These are phyloP conservation scores for Fusarium burgessii DNA, from an alignment of 2,329 filamentous ascomycete genomes.

Conservation along the genomic window DNA sequence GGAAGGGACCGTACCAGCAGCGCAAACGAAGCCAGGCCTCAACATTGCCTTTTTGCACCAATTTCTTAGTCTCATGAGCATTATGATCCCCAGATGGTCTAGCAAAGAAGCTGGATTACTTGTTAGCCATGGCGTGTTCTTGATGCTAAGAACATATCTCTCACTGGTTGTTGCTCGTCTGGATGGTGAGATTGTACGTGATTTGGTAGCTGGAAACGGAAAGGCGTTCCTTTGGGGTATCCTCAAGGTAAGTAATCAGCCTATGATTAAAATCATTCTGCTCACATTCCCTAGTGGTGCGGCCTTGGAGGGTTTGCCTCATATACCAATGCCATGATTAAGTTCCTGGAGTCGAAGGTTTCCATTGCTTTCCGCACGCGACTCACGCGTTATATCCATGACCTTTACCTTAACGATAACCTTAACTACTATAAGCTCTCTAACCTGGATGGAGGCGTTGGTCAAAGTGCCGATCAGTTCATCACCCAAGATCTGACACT, in stretches of 20 bases:
- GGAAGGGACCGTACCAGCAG: constrained; percentile 82
- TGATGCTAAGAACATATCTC: constrained; percentile 92
- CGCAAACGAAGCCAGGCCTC: constrained; percentile 91
- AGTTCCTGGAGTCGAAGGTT: constrained; percentile 96
- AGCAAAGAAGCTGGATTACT: constrained; percentile 95
- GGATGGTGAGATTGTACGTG: constrained; percentile 95
- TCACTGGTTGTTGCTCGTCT: constrained; percentile 92
- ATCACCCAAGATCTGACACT: constrained; percentile 97
- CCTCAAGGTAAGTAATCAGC: constrained; percentile 68
- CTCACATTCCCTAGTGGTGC: constrained; percentile 73
- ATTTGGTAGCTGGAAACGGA: constrained; percentile 94
- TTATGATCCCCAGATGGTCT: constrained; percentile 95
- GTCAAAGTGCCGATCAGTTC: constrained; percentile 93
- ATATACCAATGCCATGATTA: constrained; percentile 99
- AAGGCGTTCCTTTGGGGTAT: constrained; percentile 90
- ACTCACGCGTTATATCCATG: constrained; percentile 95
- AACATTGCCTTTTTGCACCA: constrained; percentile 98
- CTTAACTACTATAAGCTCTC: constrained; percentile 96
- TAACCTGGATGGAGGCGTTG: constrained; percentile 92
- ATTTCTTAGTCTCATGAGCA: constrained; percentile 94
- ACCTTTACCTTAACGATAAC: constrained; percentile 93
- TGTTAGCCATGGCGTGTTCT: constrained; percentile 87
- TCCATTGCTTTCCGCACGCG: constrained; percentile 97
- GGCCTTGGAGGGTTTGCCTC: constrained; percentile 93
- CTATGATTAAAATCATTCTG: not conserved